phyloP scores from a whole-genome alignment of 768 basidiomycete genomes.

The Mycena crocata region DNA sequence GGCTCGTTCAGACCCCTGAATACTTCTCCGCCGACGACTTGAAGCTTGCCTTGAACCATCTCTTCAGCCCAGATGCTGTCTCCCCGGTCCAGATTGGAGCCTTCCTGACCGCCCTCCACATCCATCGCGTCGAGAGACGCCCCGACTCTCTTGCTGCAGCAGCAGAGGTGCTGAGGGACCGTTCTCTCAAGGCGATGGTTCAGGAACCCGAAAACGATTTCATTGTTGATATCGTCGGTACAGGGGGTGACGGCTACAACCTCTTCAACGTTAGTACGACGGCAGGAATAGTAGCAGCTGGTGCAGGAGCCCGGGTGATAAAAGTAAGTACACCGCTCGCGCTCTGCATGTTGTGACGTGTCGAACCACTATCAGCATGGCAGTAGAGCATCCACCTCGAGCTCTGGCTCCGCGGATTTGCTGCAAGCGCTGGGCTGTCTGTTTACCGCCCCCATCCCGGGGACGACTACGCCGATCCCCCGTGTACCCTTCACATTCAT shows the following conservation, averaged over 20 bases:
- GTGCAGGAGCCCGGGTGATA: slow-evolving; percentile 91
- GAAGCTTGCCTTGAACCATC: slow-evolving; percentile 75
- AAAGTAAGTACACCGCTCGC: slow-evolving; percentile 67
- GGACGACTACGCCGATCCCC: slow-evolving; percentile 67
- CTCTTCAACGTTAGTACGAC: slow-evolving; percentile 98
- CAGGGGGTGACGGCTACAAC: slow-evolving; percentile 95
- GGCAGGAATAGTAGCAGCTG: slow-evolving; percentile 93
- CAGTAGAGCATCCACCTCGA: slow-evolving; percentile 89
- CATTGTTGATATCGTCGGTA: slow-evolving; percentile 89
- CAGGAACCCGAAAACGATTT: slow-evolving; percentile 74
- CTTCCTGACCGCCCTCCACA: slow-evolving; percentile 87
- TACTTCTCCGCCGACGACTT: slow-evolving; percentile 85
- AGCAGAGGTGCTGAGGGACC: slow-evolving; percentile 77
- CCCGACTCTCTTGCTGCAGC: slow-evolving; percentile 85
- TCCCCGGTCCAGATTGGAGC: slow-evolving; percentile 86
- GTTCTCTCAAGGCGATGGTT: slow-evolving; percentile 72
- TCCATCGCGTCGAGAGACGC: slow-evolving; percentile 80
- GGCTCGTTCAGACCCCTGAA: slow-evolving; percentile 84
- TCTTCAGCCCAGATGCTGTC: slow-evolving; percentile 73
- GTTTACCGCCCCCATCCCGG: slow-evolving; percentile 74
- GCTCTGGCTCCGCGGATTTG: slow-evolving; percentile 94
- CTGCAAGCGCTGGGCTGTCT: slow-evolving; percentile 85
- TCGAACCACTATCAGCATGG: slow-evolving; percentile 75
- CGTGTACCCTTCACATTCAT: slow-evolving; percentile 90
- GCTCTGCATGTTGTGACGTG: slow-evolving; percentile 16